Conservation (phyloP, 1,139 yeast genomes). For the Candida mesenterica region DNA sequence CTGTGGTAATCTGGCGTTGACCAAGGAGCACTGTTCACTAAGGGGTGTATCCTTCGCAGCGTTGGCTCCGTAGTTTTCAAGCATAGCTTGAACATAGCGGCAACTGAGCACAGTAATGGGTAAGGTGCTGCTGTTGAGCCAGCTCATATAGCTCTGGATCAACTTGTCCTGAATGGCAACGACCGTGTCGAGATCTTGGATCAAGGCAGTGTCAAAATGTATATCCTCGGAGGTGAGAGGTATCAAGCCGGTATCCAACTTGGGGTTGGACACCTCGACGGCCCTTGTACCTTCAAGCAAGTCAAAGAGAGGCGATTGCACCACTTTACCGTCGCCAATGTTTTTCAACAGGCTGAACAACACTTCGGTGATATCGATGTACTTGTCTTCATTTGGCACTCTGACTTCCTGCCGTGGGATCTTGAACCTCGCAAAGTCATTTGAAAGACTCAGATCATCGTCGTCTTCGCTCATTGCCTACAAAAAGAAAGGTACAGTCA, state of each 20-base stretch:
- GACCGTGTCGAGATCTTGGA: slow-evolving; percentile 35
- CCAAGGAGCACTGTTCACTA: slow-evolving; percentile 11
- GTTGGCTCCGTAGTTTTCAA: slow-evolving; percentile 36
- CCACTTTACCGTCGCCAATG: slow-evolving; percentile 31
- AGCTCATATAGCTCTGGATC: slow-evolving; percentile 46
- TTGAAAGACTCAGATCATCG: background rate
- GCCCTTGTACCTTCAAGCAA: slow-evolving; percentile 76
- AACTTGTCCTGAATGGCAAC: slow-evolving; percentile 45
- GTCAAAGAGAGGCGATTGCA: slow-evolving; percentile 54
- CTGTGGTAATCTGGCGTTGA: slow-evolving; percentile 2
- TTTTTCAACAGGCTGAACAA: slow-evolving; percentile 35
- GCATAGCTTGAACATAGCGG: slow-evolving; percentile 55
- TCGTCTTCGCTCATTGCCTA: background rate
- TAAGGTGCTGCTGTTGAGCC: slow-evolving; percentile 63
- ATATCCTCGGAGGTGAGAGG: slow-evolving; percentile 39
- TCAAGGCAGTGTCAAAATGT: slow-evolving; percentile 33
- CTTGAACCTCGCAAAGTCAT: background rate
- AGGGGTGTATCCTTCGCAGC: slow-evolving; percentile 3
- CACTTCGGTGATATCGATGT: slow-evolving; percentile 44
- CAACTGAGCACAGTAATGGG: slow-evolving; percentile 66
- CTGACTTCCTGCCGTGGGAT: background rate
- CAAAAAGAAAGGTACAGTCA: too few species aligned
- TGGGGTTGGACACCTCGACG: slow-evolving; percentile 59
- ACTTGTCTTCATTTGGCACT: slow-evolving; percentile 8
- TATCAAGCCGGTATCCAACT: slow-evolving; percentile 63